phyloP scores from a whole-genome alignment of 768 basidiomycete genomes.

The Panaeolus papilionaceus region DNA sequence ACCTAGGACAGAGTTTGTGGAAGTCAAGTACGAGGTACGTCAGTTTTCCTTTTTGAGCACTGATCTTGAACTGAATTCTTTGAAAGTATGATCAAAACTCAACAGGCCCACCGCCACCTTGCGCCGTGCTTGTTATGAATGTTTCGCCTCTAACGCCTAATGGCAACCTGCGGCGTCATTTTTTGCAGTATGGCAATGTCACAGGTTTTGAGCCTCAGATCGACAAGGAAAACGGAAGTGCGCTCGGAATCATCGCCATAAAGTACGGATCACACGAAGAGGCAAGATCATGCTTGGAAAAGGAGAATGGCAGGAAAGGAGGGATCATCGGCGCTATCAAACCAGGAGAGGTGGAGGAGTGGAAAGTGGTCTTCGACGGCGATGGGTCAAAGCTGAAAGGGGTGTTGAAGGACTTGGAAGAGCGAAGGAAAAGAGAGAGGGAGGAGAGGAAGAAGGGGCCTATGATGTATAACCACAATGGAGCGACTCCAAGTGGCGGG shows the following conservation, averaged over 20 bases:
- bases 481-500: neutral
- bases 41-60: constrained; percentile 27
- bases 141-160: constrained; percentile 77
- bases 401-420: constrained; percentile 71
- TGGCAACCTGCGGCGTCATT: constrained; percentile 67
- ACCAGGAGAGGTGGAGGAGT: constrained; percentile 55
- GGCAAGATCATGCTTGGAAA: constrained; percentile 68
- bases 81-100: constrained; percentile 79
- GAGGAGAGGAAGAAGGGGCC: constrained; percentile 47
- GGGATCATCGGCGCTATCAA: constrained; percentile 41
- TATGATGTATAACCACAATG: constrained; percentile 5
- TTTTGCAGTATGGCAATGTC: constrained; percentile 67
- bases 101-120: constrained; percentile 73
- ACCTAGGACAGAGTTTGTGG: constrained; percentile 44
- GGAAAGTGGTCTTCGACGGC: constrained; percentile 82
- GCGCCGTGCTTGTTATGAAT: constrained; percentile 72
- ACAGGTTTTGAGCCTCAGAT: constrained; percentile 77
- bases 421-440: constrained; percentile 52
- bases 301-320: constrained; percentile 69
- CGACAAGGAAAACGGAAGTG: constrained; percentile 79
- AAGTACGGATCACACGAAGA: constrained; percentile 69
- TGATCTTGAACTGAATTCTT: constrained; percentile 16
- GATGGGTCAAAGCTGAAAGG: constrained; percentile 70
- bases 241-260: constrained; percentile 83
- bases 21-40: constrained; percentile 61